Percentiles rank a stretch among this genome's conserved stretches.
phyloP scores from a whole-genome alignment of 345 rosid genomes.

The Triadica sebifera region DNA sequence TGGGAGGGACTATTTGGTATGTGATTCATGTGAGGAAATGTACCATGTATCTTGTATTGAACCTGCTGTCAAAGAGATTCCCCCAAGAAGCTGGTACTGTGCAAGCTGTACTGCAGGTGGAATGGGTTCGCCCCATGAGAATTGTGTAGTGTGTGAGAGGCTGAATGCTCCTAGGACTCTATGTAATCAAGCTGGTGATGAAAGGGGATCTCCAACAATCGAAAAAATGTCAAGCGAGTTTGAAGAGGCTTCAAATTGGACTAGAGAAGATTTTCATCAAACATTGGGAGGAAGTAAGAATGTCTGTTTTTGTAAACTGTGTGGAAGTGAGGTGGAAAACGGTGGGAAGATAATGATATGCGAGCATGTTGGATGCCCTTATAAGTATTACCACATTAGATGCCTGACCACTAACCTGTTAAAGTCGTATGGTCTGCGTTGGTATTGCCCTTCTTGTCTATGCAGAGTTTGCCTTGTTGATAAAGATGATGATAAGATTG shows the following conservation, averaged over 20 bases:
- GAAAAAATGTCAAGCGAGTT: conserved; percentile 35
- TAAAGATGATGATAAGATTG: conserved; percentile 69
- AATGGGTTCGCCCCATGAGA: conserved; percentile 63
- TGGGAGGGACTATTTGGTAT: conserved; percentile 61
- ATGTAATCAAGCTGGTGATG: conserved; percentile 28
- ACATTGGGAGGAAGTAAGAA: conserved; percentile 18
- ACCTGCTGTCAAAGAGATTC: conserved; percentile 63
- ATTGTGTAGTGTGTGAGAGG: conserved; percentile 71
- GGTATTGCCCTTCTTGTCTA: conserved; percentile 95
- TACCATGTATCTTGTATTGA: conserved; percentile 80
- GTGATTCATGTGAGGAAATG: conserved; percentile 85
- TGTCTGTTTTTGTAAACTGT: conserved; percentile 47
- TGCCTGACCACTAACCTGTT: conserved; percentile 71
- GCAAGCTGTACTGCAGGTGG: conserved; percentile 54
- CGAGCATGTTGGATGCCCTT: conserved; percentile 56
- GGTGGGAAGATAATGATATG: conserved; percentile 57
- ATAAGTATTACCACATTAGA: conserved; percentile 69
- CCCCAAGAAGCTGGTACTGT: conserved; percentile 75
- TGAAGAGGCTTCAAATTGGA: conserved; percentile 45
- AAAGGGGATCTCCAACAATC: conserved; percentile 16
- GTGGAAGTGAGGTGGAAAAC: conserved; percentile 43
- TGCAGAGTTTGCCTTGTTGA: conserved; percentile 78
- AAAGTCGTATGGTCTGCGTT: conserved; percentile 50
- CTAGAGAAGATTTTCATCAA: conserved; percentile 35
- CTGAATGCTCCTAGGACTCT: conserved; percentile 42